phyloP scores from a whole-genome alignment of 106 monocot genomes.

The Gastrodia elata region DNA sequence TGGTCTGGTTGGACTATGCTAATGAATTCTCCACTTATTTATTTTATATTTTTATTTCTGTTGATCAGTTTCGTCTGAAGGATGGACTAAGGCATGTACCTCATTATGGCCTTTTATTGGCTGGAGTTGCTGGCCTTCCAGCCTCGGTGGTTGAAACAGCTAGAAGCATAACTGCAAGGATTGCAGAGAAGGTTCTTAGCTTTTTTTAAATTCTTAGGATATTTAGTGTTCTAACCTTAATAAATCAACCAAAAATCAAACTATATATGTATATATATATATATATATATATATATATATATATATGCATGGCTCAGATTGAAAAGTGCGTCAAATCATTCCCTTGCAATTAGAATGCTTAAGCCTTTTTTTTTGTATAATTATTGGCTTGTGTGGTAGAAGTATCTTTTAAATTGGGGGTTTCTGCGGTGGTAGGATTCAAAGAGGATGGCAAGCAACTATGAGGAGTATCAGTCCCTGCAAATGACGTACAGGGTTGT shows the following conservation, averaged over 20 bases:
- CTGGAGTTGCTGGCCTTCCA: slow-evolving; percentile 86
- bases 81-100: slow-evolving; percentile 71
- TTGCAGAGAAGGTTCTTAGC: slow-evolving; percentile 57
- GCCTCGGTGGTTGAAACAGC: slow-evolving; percentile 76
- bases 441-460: slow-evolving; percentile 58
- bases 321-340: too few species aligned
- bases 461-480: slow-evolving; percentile 51
- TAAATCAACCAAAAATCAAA: too few species aligned
- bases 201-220: neutral
- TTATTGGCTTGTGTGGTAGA: too few species aligned
- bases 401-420: too few species aligned
- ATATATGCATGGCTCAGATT: too few species aligned
- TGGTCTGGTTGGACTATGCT: too few species aligned
- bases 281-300: too few species aligned
- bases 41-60: neutral
- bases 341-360: too few species aligned
- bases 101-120: slow-evolving; percentile 91
- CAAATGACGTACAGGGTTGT: slow-evolving; percentile 62
- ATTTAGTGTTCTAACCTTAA: neutral
- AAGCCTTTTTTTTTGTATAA: too few species aligned
- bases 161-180: slow-evolving; percentile 54
- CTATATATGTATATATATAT: too few species aligned
- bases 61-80: slow-evolving; percentile 61
- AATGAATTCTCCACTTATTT: neutral
- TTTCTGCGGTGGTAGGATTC: slow-evolving; percentile 39